A percentile compares a stretch with the other conserved stretches of the same genome.
phyloP scores from a whole-genome alignment of 1,284 basidiomycete species.

The Peniophora sp. region DNA sequence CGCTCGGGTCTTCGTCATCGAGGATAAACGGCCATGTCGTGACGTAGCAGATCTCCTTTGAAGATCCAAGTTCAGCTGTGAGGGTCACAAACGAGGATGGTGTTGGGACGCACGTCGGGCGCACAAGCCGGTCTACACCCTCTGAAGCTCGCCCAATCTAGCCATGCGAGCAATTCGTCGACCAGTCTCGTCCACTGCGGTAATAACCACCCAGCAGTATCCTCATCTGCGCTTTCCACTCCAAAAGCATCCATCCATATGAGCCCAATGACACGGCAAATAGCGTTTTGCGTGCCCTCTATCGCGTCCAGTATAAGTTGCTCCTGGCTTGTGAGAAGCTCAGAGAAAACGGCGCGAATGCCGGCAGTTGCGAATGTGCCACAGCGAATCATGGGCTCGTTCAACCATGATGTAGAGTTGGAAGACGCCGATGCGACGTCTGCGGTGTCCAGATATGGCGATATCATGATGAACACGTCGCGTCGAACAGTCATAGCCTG shows the following conservation, averaged over 20 bases:
- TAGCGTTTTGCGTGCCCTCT: constrained; percentile 29
- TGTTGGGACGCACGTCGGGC: constrained; percentile 30
- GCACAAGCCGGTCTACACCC: constrained; percentile 32
- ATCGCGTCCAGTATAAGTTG: constrained; percentile 23
- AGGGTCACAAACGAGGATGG: constrained; percentile 5
- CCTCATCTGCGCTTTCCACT: constrained; percentile 11
- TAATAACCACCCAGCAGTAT: constrained; percentile 7
- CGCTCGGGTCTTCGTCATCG: neutral
- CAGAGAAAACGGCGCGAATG: constrained; percentile 16
- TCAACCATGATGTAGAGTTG: constrained; percentile 19
- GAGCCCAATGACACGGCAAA: constrained; percentile 34
- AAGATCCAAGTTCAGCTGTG: too few relatives aligned
- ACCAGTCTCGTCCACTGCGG: constrained; percentile 23
- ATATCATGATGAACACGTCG: constrained; percentile 27
- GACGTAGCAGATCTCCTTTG: constrained; percentile 38
- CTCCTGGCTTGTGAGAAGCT: constrained; percentile 27
- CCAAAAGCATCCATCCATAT: constrained; percentile 35
- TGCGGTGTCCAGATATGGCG: constrained; percentile 23
- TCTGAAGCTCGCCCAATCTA: constrained; percentile 39
- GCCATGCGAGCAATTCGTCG: constrained; percentile 29
- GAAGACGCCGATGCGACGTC: neutral
- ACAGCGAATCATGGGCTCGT: constrained; percentile 22
- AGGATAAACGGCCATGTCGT: constrained; percentile 33
- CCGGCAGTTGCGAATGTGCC: constrained; percentile 26
- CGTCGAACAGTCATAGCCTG: constrained; percentile 14